Conservation (phyloP, 306 rosid species). For the Nissolia schottii region DNA sequence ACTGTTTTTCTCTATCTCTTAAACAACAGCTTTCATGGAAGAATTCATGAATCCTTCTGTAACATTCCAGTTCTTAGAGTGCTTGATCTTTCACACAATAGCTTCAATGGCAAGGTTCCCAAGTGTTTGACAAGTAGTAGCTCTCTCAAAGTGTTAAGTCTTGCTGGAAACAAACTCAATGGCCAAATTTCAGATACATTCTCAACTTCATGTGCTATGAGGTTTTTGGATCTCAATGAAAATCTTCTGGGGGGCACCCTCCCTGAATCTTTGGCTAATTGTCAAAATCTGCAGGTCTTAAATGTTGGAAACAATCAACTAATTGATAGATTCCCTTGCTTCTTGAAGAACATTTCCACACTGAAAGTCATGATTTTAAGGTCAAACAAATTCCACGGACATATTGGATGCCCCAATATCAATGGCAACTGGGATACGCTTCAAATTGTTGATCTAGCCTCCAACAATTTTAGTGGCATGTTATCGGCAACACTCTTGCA, state of each 20-base stretch:
- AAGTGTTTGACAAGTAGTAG: conserved; percentile 4
- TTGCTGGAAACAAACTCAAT: conserved; percentile 20
- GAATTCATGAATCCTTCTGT: conserved; percentile 34
- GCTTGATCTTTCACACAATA: conserved; percentile 40
- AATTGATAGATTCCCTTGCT: conserved; percentile 10
- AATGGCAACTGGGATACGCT: conserved; percentile 5
- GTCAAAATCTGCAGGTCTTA: background rate
- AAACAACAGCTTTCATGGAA: conserved; percentile 12
- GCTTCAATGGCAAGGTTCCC: conserved; percentile 22
- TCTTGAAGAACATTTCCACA: conserved; percentile 1
- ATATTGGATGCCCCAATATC: conserved; percentile 7
- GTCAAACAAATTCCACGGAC: background rate
- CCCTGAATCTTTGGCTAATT: conserved; percentile 13
- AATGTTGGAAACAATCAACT: conserved; percentile 16
- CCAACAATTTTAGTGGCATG: conserved; percentile 28
- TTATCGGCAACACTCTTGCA: background rate
- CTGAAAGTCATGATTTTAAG: background rate
- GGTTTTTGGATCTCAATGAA: conserved; percentile 23
- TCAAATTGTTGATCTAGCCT: conserved; percentile 23
- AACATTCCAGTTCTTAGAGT: background rate
- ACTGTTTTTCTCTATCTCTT: background rate
- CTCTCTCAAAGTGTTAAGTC: background rate
- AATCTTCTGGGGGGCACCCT: conserved; percentile 26
- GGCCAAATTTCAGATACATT: background rate
- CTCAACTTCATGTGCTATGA: conserved; percentile 7